Evolutionary conservation across 768 basidiomycete genomes (phyloP).

Genomic region (Termitomyces sp.): DNA sequence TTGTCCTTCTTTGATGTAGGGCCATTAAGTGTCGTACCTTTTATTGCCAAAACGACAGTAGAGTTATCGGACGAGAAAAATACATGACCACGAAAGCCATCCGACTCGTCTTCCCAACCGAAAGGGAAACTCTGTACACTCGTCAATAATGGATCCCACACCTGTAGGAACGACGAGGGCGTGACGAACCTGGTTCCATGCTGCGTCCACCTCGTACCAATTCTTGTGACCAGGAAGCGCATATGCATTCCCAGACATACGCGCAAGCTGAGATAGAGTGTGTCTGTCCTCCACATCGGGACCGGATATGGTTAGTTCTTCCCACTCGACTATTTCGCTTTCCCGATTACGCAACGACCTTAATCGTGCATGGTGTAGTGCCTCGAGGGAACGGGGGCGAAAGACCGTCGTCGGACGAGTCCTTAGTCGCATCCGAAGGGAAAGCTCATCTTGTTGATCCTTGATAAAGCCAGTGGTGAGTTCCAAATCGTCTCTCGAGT

Average conservation of each 20-base stretch:
- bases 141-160: conserved; percentile 5
- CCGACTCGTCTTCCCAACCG: conserved; percentile 71
- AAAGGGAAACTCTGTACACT: conserved; percentile 65
- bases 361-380: conserved; percentile 45
- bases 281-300: conserved; percentile 79
- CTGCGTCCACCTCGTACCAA: conserved; percentile 77
- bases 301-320: conserved; percentile 53
- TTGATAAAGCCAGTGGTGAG: background rate
- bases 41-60: conserved; percentile 84
- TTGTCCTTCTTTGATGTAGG: conserved; percentile 89
- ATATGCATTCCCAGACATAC: conserved; percentile 91
- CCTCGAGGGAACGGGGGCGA: conserved; percentile 48
- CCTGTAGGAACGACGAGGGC: conserved; percentile 1
- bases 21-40: conserved; percentile 79
- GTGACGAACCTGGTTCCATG: conserved; percentile 58
- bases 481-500: conserved; percentile 3
- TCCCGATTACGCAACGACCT: conserved; percentile 44
- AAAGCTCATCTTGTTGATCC: background rate
- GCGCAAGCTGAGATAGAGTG: conserved; percentile 77
- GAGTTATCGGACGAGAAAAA: conserved; percentile 75
- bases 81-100: conserved; percentile 89
- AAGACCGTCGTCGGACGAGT: conserved; percentile 53
- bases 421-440: conserved; percentile 24
- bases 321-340: conserved; percentile 62
- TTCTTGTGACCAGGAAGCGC: conserved; percentile 59